Conservation (phyloP, 495 filamentous ascomycete genomes). For the Penicillium crystallinum region DNA sequence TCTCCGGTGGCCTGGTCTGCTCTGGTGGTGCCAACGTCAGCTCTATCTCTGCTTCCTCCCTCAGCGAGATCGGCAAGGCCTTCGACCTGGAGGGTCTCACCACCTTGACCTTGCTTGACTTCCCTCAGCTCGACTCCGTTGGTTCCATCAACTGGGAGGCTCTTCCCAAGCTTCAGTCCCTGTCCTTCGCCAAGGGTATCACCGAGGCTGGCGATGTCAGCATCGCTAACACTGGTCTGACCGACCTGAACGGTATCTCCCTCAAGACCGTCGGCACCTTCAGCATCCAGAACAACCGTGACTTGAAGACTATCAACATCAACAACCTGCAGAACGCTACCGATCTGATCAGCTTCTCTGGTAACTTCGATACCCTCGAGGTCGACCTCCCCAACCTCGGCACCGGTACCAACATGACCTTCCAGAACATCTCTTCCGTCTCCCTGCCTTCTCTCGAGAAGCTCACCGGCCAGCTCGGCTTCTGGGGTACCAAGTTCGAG, state of each 20-base stretch:
- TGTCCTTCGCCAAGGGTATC: conserved; percentile 62
- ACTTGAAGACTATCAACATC: conserved; percentile 63
- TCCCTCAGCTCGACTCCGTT: conserved; percentile 59
- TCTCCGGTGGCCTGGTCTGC: conserved; percentile 64
- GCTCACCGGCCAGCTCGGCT: conserved; percentile 74
- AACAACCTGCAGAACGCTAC: conserved; percentile 64
- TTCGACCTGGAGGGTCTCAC: conserved; percentile 66
- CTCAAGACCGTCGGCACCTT: conserved; percentile 56
- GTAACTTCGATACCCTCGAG: conserved; percentile 49
- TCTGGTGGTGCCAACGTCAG: conserved; percentile 55
- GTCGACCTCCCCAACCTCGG: conserved; percentile 75
- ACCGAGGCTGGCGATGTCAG: conserved; percentile 57
- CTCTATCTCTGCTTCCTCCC: conserved; percentile 44
- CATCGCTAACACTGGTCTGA: conserved; percentile 80
- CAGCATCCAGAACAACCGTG: conserved; percentile 77
- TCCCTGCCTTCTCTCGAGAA: conserved; percentile 68
- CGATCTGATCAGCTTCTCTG: conserved; percentile 54
- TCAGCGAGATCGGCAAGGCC: conserved; percentile 49
- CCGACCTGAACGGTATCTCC: conserved; percentile 70
- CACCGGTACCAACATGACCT: conserved; percentile 77
- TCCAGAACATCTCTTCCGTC: conserved; percentile 75
- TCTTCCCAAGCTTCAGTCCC: conserved; percentile 61
- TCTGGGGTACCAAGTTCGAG: conserved; percentile 73
- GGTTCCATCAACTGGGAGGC: conserved; percentile 63
- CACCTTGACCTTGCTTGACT: conserved; percentile 56